Evolutionary conservation across 345 rosid species (phyloP), one percentile per base, ranked within the genome.

Genomic region (Brassica nigra): DNA sequence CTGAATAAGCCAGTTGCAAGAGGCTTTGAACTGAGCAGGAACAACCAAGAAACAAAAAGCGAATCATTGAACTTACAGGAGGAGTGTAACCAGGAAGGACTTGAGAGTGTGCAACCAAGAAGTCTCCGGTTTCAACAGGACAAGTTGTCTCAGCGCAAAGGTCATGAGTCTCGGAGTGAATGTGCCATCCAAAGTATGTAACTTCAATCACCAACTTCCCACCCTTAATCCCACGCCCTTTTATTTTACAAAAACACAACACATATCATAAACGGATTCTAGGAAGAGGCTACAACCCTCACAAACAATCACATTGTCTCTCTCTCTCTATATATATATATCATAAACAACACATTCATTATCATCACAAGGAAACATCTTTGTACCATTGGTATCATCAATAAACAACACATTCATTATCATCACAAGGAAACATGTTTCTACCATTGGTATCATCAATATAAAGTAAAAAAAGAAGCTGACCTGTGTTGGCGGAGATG

Each of bases 131-230:
- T 33, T 93, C 6, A 4, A 93, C 90, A 57, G 96, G 97, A 84
- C 97, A 90, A 63, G 89, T 84, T 9, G 99, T 93, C 87, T 90
- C 95, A n/a, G 70, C 27, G 57, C 97, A 89, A 42, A 95, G 96
- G 78, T 90, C 87, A 82, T 91, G 92, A 15, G 87, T 83, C 88
- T 95, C 97, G 8, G 85, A 87, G 78, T 91, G 89, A 11, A 95
- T 76, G 68, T 88, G 92, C 88, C 88, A 88, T 71, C 96, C 94
- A 65, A 91, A 95, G 88, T 93, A 93, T 18, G 96, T 81, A 65
- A 95, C 99, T 34, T 90, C 93, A 11, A 95, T 86, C 76, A 75
- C 86, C 81, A 95, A 7, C 76, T 91, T 88, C n/a, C 98, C 99
- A 70, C 89, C 89, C 12, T 86, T 62, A 14, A 95, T 87, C 52